These are phyloP conservation scores for Aureobasidium pullulans DNA, from an alignment of 2,329 filamentous ascomycete genomes.

Conservation along the genomic window DNA sequence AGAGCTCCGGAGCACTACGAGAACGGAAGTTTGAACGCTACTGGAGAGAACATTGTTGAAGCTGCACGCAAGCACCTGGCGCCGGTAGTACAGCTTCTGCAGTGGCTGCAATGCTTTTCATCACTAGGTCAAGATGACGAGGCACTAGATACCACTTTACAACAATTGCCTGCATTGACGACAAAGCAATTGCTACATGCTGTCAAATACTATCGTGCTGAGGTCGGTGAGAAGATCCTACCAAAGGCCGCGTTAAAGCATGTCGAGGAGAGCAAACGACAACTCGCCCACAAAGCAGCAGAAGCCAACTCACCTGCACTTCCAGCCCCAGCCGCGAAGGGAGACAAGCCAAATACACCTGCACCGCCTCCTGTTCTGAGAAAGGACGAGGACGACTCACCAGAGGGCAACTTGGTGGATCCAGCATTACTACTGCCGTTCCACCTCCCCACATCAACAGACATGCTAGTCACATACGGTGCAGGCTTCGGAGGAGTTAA, in stretches of 20 bases:
- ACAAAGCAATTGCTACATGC: conserved; percentile 86
- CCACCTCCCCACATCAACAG: conserved; percentile 87
- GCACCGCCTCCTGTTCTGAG: background rate
- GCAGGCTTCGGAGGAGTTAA: conserved; percentile 92
- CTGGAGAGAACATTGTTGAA: conserved; percentile 81
- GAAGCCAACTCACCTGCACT: conserved; percentile 12
- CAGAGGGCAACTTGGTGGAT: conserved; percentile 72
- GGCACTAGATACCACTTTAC: conserved; percentile 76
- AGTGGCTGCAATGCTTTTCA: conserved; percentile 98
- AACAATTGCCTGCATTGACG: conserved; percentile 77
- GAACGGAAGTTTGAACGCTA: conserved; percentile 75
- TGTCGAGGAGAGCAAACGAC: conserved; percentile 70
- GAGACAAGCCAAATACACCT: background rate
- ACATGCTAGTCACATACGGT: conserved; percentile 94
- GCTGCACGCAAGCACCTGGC: conserved; percentile 76
- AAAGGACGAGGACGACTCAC: conserved; percentile 58
- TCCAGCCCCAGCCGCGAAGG: background rate
- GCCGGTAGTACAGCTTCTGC: conserved; percentile 84
- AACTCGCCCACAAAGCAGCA: conserved; percentile 44
- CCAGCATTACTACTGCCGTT: conserved; percentile 91
- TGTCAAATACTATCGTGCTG: conserved; percentile 85
- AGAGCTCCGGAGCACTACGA: conserved; percentile 93
- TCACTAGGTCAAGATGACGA: conserved; percentile 86
- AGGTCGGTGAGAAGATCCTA: conserved; percentile 89
- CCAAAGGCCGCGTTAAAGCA: conserved; percentile 86